Conservation (phyloP, 2,329 filamentous ascomycete species). For the Pseudogymnoascus sp. region DNA sequence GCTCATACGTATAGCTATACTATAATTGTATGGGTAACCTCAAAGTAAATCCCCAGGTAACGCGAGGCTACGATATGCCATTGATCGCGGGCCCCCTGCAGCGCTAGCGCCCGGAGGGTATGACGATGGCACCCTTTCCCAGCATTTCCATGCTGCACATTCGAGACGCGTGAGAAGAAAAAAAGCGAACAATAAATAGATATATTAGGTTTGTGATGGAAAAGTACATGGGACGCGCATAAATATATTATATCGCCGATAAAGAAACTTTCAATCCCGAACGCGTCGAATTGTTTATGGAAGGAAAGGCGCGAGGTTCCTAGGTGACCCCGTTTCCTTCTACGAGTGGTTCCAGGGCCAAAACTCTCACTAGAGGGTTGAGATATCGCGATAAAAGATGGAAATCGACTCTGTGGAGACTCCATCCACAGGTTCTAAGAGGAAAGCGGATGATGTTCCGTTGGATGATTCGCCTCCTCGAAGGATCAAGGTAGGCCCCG, state of each 20-base stretch:
- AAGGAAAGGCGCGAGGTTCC: not conserved
- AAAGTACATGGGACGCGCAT: not conserved
- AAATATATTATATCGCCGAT: not conserved
- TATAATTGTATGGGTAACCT: not conserved
- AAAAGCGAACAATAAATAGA: not conserved
- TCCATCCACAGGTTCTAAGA: slow-evolving; percentile 34
- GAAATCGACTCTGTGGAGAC: slow-evolving; percentile 12
- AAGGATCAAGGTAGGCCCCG: slow-evolving; percentile 37
- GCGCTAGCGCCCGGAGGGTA: not conserved
- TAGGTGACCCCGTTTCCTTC: not conserved
- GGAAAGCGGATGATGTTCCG: slow-evolving; percentile 39
- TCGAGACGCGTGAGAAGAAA: not conserved
- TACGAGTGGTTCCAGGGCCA: not conserved
- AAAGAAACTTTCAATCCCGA: not conserved
- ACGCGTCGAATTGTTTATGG: not conserved
- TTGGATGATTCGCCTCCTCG: slow-evolving; percentile 36
- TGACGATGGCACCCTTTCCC: not conserved
- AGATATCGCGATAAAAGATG: not conserved
- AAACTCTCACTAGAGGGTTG: not conserved
- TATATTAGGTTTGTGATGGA: not conserved
- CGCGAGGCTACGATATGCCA: not conserved
- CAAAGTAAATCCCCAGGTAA: not conserved
- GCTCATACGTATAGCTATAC: not conserved
- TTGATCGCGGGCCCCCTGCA: not conserved
- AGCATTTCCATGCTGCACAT: not conserved